Percentiles rank a stretch among this genome's conserved stretches.
Evolutionary conservation across 2,329 filamentous ascomycete species (phyloP).

Genomic region (Hypoxylon sp.): DNA sequence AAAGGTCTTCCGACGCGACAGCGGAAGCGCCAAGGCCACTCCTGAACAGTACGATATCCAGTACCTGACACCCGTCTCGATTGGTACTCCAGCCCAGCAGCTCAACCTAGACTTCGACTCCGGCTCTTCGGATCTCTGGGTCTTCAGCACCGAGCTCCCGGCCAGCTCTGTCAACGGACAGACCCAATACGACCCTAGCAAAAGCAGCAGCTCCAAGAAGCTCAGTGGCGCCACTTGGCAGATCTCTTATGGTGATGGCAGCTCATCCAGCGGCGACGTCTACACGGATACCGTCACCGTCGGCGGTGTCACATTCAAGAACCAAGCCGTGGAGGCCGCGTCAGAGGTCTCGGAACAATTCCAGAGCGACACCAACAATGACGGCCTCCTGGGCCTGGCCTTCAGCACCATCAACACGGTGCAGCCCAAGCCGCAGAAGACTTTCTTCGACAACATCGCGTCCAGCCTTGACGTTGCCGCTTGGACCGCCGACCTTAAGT

Average conservation of each 20-base stretch:
- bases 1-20: conserved; percentile 45
- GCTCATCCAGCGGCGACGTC: conserved; percentile 55
- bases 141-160: conserved; percentile 52
- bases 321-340: conserved; percentile 55
- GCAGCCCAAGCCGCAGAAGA: conserved; percentile 49
- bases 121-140: conserved; percentile 56
- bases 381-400: conserved; percentile 56
- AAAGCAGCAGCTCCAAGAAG: conserved; percentile 49
- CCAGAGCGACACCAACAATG: conserved; percentile 51
- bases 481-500: conserved; percentile 56
- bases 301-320: conserved; percentile 50
- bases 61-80: conserved; percentile 53
- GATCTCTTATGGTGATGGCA: conserved; percentile 55
- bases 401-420: conserved; percentile 57
- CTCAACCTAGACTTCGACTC: conserved; percentile 56
- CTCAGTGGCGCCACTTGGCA: conserved; percentile 50
- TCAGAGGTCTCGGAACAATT: conserved; percentile 51
- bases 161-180: conserved; percentile 49
- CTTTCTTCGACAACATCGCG: conserved; percentile 55
- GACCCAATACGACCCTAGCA: conserved; percentile 49
- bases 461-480: conserved; percentile 49
- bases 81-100: conserved; percentile 55
- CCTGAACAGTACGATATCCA: conserved; percentile 53
- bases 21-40: conserved; percentile 49
- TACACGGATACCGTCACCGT: conserved; percentile 54